Conservation (phyloP, 2,329 filamentous ascomycete species). For the Aureobasidium sp. region DNA sequence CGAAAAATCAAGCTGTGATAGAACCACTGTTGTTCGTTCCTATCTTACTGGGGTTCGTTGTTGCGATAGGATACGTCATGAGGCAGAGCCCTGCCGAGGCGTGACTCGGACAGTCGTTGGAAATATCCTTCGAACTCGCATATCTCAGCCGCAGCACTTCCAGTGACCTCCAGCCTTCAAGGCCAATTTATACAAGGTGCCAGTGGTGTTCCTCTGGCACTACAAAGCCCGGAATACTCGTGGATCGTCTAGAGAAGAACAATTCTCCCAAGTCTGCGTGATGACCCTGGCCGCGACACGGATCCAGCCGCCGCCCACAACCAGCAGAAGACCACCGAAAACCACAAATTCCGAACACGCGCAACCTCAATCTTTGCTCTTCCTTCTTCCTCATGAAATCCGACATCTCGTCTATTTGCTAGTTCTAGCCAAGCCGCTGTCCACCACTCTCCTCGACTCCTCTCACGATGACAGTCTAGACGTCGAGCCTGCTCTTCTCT, state of each 20-base stretch:
- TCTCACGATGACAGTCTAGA: constrained; percentile 6
- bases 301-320: background rate
- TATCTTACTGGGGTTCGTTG: background rate
- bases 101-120: background rate
- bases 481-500: constrained; percentile 12
- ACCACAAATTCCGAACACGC: background rate
- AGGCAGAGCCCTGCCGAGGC: constrained; percentile 1
- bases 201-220: too few relatives aligned
- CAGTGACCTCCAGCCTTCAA: background rate
- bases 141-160: background rate
- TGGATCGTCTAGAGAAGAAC: background rate
- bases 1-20: background rate
- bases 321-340: background rate
- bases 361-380: constrained; percentile 11
- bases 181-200: background rate
- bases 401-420: constrained; percentile 18
- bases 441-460: background rate
- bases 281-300: constrained; percentile 10
- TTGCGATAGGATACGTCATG: background rate
- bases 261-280: background rate
- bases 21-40: background rate
- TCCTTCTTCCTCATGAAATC: constrained; percentile 17
- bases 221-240: background rate
- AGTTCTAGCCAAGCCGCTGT: constrained; percentile 2
- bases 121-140: background rate